phyloP scores from a whole-genome alignment of 768 basidiomycete genomes.

The Leccinum fibrillosum region DNA sequence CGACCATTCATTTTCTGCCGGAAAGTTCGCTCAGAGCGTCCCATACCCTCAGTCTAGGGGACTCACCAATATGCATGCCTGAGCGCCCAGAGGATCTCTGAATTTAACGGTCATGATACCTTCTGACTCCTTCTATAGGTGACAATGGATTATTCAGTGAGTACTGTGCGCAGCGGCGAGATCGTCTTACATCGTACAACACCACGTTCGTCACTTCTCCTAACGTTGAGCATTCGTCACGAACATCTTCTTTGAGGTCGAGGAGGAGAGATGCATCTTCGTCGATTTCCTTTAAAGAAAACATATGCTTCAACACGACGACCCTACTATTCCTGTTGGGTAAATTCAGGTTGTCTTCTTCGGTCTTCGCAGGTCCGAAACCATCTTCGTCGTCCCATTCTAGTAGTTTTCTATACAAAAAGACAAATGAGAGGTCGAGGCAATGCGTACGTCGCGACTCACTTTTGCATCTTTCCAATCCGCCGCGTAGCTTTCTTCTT shows the following conservation, averaged over 20 bases:
- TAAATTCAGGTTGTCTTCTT: conserved; percentile 46
- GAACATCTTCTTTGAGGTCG: conserved; percentile 94
- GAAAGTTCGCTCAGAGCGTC: background rate
- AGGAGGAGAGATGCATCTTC: conserved; percentile 82
- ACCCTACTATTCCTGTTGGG: conserved; percentile 65
- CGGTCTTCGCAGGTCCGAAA: conserved; percentile 68
- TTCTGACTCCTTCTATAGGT: conserved; percentile 77
- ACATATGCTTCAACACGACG: conserved; percentile 95
- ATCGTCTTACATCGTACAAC: conserved; percentile 80
- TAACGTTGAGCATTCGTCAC: conserved; percentile 85
- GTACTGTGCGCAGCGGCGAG: background rate
- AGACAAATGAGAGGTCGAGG: background rate
- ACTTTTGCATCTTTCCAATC: conserved; percentile 89
- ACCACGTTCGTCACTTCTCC: conserved; percentile 97
- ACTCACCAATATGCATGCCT: conserved; percentile 85
- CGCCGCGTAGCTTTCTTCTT: conserved; percentile 75
- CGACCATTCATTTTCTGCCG: conserved; percentile 90
- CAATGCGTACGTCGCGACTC: conserved; percentile 2
- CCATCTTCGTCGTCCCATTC: conserved; percentile 97
- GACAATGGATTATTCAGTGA: conserved; percentile 2
- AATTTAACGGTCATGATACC: conserved; percentile 98
- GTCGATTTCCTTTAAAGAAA: conserved; percentile 79
- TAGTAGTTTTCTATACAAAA: conserved; percentile 65
- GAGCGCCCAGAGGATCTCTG: conserved; percentile 85
- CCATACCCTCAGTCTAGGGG: background rate